Evolutionary conservation across 2,329 filamentous ascomycete genomes (phyloP), one percentile per base, ranked within the genome.

Genomic region (Onygenales sp.): DNA sequence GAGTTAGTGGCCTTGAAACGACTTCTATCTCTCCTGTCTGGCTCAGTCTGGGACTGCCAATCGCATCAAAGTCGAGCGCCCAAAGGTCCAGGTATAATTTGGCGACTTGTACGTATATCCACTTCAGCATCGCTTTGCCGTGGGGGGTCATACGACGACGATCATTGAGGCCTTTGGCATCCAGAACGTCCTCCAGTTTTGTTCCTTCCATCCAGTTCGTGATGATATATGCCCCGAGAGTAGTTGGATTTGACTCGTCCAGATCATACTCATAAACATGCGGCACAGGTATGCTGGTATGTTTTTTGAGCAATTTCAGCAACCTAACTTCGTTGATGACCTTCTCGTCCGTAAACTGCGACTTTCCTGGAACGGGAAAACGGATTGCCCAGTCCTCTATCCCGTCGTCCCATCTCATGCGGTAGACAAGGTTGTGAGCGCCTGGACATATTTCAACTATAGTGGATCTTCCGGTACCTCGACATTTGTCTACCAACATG

Each of bases 291-390:
- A 62, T 61, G 11, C 36, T 53, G 9, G 58, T 61, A 46, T 61
- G 55, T 2, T 55, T 35, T 33, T 57, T 41, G 7, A 62, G n/a
- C 35, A 55, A 62, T 44, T 44, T 13, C 44, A 62, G 59, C 3
- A 56, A 41, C 27, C 54, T 51, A 13, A 60, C 57, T 43, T 62
- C 59, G 41, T 48, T 39, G 39, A 43, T 44, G 11, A 61, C 49
- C 50, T 65, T 64, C 21, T 64, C 62, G 51, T 65, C 58, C 1
- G 57, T 56, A 55, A 65, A 64, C 50, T 61, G 55, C 0, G 53
- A 33, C 7, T 32, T 38, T 0, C 58, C 59, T 5, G 59, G 59
- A 7, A 56, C 11, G 11, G 58, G 59, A 43, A 65, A 61, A 5
- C 61, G 53, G 8, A 64, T 57, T 17, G 63, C 11, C 38, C 38